These are phyloP conservation scores for Thielaviopsis ethacetica DNA, from an alignment of 2,329 filamentous ascomycete species.

Conservation along the genomic window DNA sequence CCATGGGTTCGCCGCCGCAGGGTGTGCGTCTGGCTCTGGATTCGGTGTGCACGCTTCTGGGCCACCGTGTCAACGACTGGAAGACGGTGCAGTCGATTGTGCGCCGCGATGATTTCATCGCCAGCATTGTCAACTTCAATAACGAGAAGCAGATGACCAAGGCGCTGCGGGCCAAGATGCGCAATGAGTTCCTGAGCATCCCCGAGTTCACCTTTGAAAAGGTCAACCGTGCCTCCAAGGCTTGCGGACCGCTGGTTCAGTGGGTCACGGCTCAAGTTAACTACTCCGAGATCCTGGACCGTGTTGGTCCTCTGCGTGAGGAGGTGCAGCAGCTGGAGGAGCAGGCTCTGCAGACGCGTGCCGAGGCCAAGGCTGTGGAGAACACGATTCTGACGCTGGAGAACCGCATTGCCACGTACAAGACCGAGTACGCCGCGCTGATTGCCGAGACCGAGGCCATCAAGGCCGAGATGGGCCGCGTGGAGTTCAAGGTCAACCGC, in stretches of 20 bases:
- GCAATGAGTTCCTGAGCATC: slow-evolving; percentile 77
- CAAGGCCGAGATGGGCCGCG: slow-evolving; percentile 89
- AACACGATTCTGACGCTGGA: slow-evolving; percentile 74
- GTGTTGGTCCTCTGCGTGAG: slow-evolving; percentile 78
- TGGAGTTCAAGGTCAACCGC: slow-evolving; percentile 95
- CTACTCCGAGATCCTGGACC: slow-evolving; percentile 92
- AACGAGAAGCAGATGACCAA: slow-evolving; percentile 92
- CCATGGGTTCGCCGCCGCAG: slow-evolving; percentile 82
- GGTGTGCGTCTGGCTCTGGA: slow-evolving; percentile 87
- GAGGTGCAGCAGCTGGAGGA: slow-evolving; percentile 81
- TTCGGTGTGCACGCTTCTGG: slow-evolving; percentile 88
- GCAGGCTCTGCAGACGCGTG: slow-evolving; percentile 79
- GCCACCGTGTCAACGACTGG: slow-evolving; percentile 82
- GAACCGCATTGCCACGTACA: slow-evolving; percentile 84
- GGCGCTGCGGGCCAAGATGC: slow-evolving; percentile 69
- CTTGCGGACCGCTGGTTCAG: slow-evolving; percentile 88
- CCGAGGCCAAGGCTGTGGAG: slow-evolving; percentile 80
- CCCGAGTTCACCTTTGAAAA: slow-evolving; percentile 93
- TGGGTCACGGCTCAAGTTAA: slow-evolving; percentile 96
- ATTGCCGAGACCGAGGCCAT: slow-evolving; percentile 96
- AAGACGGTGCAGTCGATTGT: slow-evolving; percentile 80
- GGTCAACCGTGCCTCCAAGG: slow-evolving; percentile 90
- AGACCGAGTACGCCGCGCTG: slow-evolving; percentile 84
- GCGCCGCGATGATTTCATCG: slow-evolving; percentile 89
- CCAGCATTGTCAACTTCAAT: slow-evolving; percentile 92